Percentiles rank a stretch among this genome's conserved stretches.
These are phyloP conservation scores for Fusarium sp. DNA, from an alignment of 2,329 filamentous ascomycete species.

Conservation along the genomic window DNA sequence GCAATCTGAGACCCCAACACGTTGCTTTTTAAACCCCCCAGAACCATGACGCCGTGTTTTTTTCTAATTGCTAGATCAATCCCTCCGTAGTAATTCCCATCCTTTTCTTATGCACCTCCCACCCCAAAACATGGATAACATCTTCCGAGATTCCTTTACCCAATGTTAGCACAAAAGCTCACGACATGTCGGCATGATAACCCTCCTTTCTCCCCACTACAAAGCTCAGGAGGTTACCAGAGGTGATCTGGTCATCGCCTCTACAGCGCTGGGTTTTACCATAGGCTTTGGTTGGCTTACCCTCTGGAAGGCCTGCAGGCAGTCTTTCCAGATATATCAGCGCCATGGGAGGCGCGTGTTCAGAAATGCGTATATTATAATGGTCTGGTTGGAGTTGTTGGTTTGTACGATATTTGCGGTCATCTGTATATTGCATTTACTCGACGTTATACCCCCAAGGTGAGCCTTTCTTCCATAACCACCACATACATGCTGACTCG, in stretches of 20 bases:
- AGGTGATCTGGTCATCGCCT: conserved; percentile 45
- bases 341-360: conserved; percentile 47
- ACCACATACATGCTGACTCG: background rate
- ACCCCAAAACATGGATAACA: conserved; percentile 22
- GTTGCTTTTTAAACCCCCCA: background rate
- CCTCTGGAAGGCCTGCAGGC: conserved; percentile 52
- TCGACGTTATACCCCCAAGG: conserved; percentile 44
- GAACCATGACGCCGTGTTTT: background rate
- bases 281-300: conserved; percentile 57
- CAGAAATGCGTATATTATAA: conserved; percentile 58
- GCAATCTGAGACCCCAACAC: background rate
- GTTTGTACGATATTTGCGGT: conserved; percentile 57
- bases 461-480: conserved; percentile 3
- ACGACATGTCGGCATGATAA: conserved; percentile 38
- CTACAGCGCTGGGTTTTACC: conserved; percentile 54
- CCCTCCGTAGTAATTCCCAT: background rate
- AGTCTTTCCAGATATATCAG: conserved; percentile 51
- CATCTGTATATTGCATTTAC: conserved; percentile 48
- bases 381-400: conserved; percentile 61
- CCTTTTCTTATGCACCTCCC: background rate
- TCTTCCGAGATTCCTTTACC: conserved; percentile 4
- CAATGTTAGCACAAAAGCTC: conserved; percentile 12
- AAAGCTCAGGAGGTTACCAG: conserved; percentile 36
- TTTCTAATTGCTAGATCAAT: background rate
- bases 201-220: conserved; percentile 42